These are phyloP conservation scores for Oehlia diaphana DNA, from an alignment of 192 early-diverging fungal species.

Conservation along the genomic window DNA sequence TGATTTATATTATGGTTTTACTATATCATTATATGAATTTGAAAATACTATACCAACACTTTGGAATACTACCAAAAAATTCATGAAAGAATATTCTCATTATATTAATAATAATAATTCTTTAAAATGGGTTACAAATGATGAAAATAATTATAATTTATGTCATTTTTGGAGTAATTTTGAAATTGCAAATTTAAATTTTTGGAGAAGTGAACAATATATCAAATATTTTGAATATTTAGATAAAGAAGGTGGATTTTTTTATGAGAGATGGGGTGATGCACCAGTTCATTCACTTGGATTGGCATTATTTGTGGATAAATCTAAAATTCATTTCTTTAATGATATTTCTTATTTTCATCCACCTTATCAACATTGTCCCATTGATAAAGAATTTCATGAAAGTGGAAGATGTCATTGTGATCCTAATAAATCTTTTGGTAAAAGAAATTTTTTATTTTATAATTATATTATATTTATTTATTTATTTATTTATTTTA, in stretches of 20 bases:
- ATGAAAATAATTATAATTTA: constrained; percentile 26
- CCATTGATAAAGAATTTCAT: constrained; percentile 49
- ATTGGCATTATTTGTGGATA: constrained; percentile 57
- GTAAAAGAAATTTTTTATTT: constrained; percentile 33
- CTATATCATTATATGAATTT: constrained; percentile 68
- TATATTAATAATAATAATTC: constrained; percentile 54
- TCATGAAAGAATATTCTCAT: constrained; percentile 54
- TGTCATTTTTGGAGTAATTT: constrained; percentile 89
- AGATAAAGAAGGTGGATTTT: constrained; percentile 82
- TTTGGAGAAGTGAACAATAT: constrained; percentile 69
- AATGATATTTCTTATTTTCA: constrained; percentile 75
- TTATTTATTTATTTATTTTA: neutral
- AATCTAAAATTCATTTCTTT: constrained; percentile 72
- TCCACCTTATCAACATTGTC: constrained; percentile 69
- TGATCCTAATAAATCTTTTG: constrained; percentile 51
- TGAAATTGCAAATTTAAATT: constrained; percentile 77
- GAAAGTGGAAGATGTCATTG: constrained; percentile 47
- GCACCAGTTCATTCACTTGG: constrained; percentile 75
- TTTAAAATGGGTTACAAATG: constrained; percentile 56
- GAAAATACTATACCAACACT: constrained; percentile 68
- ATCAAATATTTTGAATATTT: constrained; percentile 64
- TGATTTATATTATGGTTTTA: constrained; percentile 74
- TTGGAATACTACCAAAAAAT: constrained; percentile 66
- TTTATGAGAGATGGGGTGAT: constrained; percentile 80
- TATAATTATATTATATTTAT: neutral